Base-by-base conservation (phyloP, 176 grass and related monocot species). In the Coix lacrymajobi region DNA sequence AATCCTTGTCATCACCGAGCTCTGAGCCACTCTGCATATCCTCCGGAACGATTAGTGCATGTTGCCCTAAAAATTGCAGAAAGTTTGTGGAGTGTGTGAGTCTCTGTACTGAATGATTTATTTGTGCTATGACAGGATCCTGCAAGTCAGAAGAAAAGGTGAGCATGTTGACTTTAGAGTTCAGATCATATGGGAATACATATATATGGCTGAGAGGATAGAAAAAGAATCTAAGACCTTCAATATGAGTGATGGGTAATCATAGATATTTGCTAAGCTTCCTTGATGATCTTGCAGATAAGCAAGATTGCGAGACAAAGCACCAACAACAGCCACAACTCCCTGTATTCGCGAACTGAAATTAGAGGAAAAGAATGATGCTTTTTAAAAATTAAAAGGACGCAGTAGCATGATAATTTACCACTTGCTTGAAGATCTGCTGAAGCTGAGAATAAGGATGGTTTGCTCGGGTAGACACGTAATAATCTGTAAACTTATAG, bases 401-500 rank as follows among this genome's bases (percentile, higher is more conserved):
- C n/a, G 12, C 10, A 30, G 15, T 30, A 72, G 12, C 13, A 54
- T 71, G 36, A 78, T 11, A 82, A 66, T 40, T 93, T 95, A 98
- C 96, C 90, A 98, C 96, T 91, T 98, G 96, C 76, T 98, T 98
- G 72, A 98, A 93, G 79, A 98, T 90, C 72, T 91, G 92, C 58
- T 98, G 92, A 71, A 98, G 88, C 79, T 93, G 92, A 69, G 96
- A 98, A 85, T 93, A 95, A 38, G 96, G 96, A 81, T 98, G 96
- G 43, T 89, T 95, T 49, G 96, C 85, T 40, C 96, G 90, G 84
- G 90, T 98, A 22, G 84, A 89, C 28, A 98, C 87, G 44, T 98
- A 98, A 73, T 93, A 98, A 88, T 98, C 88, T 9, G 88, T 98
- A 54, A 95, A 98, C 62, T 83, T 95, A 72, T 91, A 93, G 36